These are phyloP conservation scores for Tolypocladium ovalisporum DNA, from an alignment of 2,329 filamentous ascomycete species.

Conservation along the genomic window DNA sequence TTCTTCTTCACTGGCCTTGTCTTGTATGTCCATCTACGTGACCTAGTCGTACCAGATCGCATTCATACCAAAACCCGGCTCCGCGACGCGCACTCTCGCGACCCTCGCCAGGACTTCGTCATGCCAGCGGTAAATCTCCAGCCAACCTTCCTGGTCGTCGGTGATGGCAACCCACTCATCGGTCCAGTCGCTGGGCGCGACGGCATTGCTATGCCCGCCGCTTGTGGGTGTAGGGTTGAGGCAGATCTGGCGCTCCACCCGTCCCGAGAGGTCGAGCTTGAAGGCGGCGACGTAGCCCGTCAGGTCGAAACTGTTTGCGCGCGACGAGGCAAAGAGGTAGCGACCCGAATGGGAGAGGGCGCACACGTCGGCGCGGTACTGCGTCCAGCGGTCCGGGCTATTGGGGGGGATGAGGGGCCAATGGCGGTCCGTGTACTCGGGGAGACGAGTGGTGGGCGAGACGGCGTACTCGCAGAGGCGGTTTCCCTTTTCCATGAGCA, in stretches of 20 bases:
- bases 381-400: constrained; percentile 39
- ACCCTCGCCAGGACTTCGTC: constrained; percentile 72
- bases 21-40: neutral
- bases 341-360: constrained; percentile 55
- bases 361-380: constrained; percentile 82
- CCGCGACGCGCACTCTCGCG: constrained; percentile 64
- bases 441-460: constrained; percentile 60
- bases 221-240: constrained; percentile 78
- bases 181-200: constrained; percentile 72
- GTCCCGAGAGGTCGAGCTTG: constrained; percentile 54
- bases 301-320: constrained; percentile 63
- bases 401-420: constrained; percentile 75
- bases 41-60: constrained; percentile 76
- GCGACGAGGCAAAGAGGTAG: constrained; percentile 78
- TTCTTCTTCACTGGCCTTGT: neutral
- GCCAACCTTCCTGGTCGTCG: constrained; percentile 76
- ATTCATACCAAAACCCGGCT: constrained; percentile 93
- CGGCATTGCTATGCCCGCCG: constrained; percentile 80
- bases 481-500: constrained; percentile 84
- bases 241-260: constrained; percentile 67
- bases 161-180: constrained; percentile 88
- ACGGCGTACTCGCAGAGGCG: constrained; percentile 72
- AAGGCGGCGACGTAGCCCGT: constrained; percentile 81
- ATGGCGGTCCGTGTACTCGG: constrained; percentile 65
- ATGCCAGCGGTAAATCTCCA: constrained; percentile 82